phyloP scores from a whole-genome alignment of 192 early-diverging fungal genomes.

The Chytriomyces sp. region DNA sequence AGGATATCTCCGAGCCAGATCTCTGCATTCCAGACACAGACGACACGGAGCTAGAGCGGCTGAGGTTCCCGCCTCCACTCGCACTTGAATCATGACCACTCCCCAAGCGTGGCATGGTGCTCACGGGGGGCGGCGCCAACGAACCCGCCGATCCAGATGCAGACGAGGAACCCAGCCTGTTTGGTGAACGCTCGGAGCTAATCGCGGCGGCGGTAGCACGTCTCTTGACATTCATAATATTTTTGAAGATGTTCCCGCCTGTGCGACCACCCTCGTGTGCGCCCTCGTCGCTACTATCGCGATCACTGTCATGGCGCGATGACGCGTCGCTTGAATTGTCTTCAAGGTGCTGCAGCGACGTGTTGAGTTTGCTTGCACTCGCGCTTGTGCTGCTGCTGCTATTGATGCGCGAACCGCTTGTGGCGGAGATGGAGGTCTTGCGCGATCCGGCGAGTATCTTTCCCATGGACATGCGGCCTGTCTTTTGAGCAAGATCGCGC shows the following conservation, averaged over 20 bases:
- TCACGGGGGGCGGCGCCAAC: not conserved
- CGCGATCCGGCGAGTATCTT: too few relatives aligned
- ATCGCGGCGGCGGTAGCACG: not conserved
- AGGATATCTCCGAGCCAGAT: conserved; percentile 43
- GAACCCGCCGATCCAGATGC: too few relatives aligned
- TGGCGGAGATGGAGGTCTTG: not conserved
- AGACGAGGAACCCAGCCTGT: too few relatives aligned
- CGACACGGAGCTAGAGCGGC: not conserved
- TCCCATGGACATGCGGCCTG: too few relatives aligned
- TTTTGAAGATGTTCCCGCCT: conserved; percentile 44
- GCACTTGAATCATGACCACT: conserved; percentile 6
- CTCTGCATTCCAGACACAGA: conserved; percentile 2
- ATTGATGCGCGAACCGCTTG: too few relatives aligned
- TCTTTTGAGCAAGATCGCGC: conserved; percentile 6
- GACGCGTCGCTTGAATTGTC: too few relatives aligned
- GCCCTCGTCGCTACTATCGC: not conserved
- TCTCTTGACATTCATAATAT: conserved; percentile 34
- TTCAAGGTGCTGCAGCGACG: too few relatives aligned
- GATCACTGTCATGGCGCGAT: not conserved
- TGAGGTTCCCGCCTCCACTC: not conserved
- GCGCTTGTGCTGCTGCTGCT: not conserved
- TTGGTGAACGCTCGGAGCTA: too few relatives aligned
- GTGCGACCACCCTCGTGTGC: too few relatives aligned
- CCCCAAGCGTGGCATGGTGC: not conserved
- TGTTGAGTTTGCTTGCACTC: not conserved